Evolutionary conservation across 2,329 filamentous ascomycete species (phyloP), one percentile per base, ranked within the genome.

Genomic region (Fusarium paranaense): DNA sequence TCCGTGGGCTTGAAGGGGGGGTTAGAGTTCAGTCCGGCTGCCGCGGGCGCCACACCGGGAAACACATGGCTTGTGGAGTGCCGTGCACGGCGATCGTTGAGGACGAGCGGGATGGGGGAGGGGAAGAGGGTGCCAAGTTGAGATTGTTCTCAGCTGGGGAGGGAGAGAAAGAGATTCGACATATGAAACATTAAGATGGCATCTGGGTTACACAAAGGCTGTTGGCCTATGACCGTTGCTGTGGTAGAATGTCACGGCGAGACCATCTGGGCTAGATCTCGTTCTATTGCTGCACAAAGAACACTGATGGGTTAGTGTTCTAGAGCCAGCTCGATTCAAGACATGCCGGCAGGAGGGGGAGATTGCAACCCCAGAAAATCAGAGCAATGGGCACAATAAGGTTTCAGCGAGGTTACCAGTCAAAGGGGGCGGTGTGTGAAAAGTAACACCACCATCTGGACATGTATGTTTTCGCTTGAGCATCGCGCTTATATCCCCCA

Each of bases 11-110:
- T 45, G 42, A 45, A 45, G 42, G 20, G 20, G 40, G 42, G 42
- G 57, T 27, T 40, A 64, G 62, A 74, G 54, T 64, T 66, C 62
- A 67, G 63, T 50, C 57, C 50, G 50, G 61, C 25, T 37, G 42
- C 22, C 33, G 42, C 6, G 14, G 45, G 42, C 42, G 54, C 42
- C 22, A 32, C 40, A 20, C 57, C 16, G 13, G 22, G 61, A 35
- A 67, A 58, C 72, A 75, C 72, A 75, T 75, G 72, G 72, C 72
- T 56, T 52, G 72, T 73, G 72, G 69, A 70, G 62, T 69, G 42
- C 42, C 42, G 42, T 45, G 62, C 45, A 67, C 62, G 54, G 6
- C 33, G 32, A 37, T 37, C 32, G 32, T 37, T 61, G 11, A 18
- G 14, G 62, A 59, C 25, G 70, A 47, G 37, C 47, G 52, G 71